Evolutionary conservation across 805 yeast species (phyloP), one percentile per base, ranked within the genome.

Genomic region (Hanseniaspora singularis): DNA sequence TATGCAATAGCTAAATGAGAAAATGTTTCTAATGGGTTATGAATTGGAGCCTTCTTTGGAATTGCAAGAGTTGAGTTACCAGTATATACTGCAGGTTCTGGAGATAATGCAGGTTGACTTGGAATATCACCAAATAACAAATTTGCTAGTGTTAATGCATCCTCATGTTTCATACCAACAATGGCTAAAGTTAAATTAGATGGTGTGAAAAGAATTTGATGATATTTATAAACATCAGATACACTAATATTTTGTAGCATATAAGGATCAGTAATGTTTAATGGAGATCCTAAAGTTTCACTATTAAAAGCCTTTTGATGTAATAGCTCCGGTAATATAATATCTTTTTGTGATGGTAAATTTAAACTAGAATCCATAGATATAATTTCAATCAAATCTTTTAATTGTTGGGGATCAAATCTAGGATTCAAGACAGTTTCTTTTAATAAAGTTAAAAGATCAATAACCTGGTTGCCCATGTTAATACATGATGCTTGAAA

Each of bases 401-500:
- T 68, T 15, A 92, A 65, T 57, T 89, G 97, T 42, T 73, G 74
- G 14, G 73, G 76, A 1, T 81, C 68, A 33, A 88, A 64, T 33
- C 62, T 62, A 8, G 98, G 97, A 49, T 67, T 68, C 11, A 80
- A 66, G 3, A 89, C 80, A 0, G 96, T 85, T 53, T 87, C 88
- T 22, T 84, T 66, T 55, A 92, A 67, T 38, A 85, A 68, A 38
- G 73, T 72, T 52, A 83, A 75, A 94, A 92, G 86, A 53, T 70
- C 68, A 11, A 28, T 18, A 7, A 44, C 34, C 33, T 76, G 89
- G 9, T 81, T 78, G 57, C 88, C 96, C 38, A 72, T 70, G 60
- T 88, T 88, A 71, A 92, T 89, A 1, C 87, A 95, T 2, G 95
- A 80, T 1, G 96, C 94, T 64, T 92, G 97, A 63, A 92, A 92